Base-by-base conservation (phyloP, 1,284 basidiomycete species). In the Gymnopus androsaceus region DNA sequence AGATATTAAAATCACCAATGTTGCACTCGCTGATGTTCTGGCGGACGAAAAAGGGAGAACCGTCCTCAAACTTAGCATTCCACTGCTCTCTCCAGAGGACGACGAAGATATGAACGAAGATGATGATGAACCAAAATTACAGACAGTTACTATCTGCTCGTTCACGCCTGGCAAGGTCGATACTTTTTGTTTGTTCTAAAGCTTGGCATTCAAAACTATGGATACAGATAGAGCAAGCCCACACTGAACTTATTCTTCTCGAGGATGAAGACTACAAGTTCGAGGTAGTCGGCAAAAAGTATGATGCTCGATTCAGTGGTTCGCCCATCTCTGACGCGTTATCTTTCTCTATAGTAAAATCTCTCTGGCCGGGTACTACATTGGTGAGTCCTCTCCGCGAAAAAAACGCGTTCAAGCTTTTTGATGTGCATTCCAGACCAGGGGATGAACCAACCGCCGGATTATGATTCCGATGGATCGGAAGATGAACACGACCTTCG, bases 281-380 rank as follows among this genome's bases (percentile, higher is more conserved):
- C 69, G 85, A 93, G 67, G 78, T 87, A 48, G 80, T 87, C 42
- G 95, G 95, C 58, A 88, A 93, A 74, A 96, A 97, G 93, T 91
- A 61, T 61, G 79, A 4, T 7, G n/a, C 64, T 17, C 44, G 54
- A 21, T 44, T 23, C 51, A 54, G 41, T 36, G 4, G 23, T 41
- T 21, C 14, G 34, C 28, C 49, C 53, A 46, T 53, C 44, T 45
- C 47, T n/a, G 36, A 53, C 59, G 57, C 49, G 62, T 49, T 51
- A 4, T 54, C 47, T 36, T 40, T 34, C 33, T 37, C 33, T 37
- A 14, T 46, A 94, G 92, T 73, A 77, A 87, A 51, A 81, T 98
- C 59, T 88, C 95, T 73, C 74, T 98, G 55, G 85, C 90, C 61
- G 95, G 95, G 59, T 95, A 97, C 77, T 96, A 94, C 76, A 86